These are phyloP conservation scores for Fusarium nelsonii DNA, from an alignment of 2,329 filamentous ascomycete genomes.

Conservation along the genomic window DNA sequence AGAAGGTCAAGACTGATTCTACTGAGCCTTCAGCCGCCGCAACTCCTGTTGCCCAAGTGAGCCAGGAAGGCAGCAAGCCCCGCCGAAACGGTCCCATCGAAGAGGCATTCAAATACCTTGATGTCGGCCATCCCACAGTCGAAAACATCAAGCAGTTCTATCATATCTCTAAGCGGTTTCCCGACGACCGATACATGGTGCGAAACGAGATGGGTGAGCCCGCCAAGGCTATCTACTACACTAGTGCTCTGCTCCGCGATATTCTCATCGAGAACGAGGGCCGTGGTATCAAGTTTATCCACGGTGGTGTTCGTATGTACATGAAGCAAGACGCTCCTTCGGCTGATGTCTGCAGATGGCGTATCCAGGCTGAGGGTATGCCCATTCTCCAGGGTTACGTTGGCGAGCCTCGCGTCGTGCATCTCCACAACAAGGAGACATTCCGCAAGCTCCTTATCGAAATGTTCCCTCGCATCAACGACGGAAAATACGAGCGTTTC, in stretches of 20 bases:
- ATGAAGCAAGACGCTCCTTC: slow-evolving; percentile 96
- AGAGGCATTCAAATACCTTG: slow-evolving; percentile 94
- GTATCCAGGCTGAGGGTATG: slow-evolving; percentile 95
- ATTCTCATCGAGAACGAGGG: slow-evolving; percentile 91
- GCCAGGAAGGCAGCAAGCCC: slow-evolving; percentile 51
- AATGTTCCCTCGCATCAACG: slow-evolving; percentile 93
- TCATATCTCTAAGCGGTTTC: slow-evolving; percentile 84
- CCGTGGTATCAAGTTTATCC: slow-evolving; percentile 92
- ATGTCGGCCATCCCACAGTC: slow-evolving; percentile 80
- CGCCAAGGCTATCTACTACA: slow-evolving; percentile 97
- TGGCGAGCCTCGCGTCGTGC: slow-evolving; percentile 79
- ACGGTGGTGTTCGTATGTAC: slow-evolving; percentile 98
- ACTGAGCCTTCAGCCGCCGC: slow-evolving; percentile 33
- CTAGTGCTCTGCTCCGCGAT: slow-evolving; percentile 83
- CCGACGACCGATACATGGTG: slow-evolving; percentile 92
- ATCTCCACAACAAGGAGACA: slow-evolving; percentile 81
- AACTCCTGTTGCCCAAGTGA: slow-evolving; percentile 44
- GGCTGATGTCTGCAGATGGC: slow-evolving; percentile 89
- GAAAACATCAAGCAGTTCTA: slow-evolving; percentile 86
- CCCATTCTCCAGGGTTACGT: slow-evolving; percentile 92
- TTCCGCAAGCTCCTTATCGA: slow-evolving; percentile 87
- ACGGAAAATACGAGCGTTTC: slow-evolving; percentile 78
- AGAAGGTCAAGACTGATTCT: slow-evolving; percentile 62
- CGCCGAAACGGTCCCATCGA: slow-evolving; percentile 72
- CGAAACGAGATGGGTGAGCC: slow-evolving; percentile 90